Evolutionary conservation across 768 basidiomycete genomes (phyloP).

Genomic region (Suillus luteus): DNA sequence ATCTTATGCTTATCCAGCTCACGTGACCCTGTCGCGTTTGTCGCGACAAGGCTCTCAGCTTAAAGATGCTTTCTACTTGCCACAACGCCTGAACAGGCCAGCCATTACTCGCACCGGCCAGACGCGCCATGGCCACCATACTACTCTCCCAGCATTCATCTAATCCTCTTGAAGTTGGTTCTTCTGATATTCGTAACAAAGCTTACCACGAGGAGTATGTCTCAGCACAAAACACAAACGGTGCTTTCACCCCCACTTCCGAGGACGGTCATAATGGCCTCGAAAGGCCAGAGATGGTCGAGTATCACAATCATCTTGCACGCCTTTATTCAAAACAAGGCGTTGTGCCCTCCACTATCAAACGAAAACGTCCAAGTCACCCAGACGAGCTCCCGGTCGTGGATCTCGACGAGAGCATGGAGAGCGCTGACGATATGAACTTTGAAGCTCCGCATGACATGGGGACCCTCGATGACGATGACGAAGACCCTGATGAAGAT

Average conservation of each 20-base stretch:
- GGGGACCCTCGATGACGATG: slow-evolving; percentile 33
- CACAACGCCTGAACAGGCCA: neutral
- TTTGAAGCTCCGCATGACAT: slow-evolving; percentile 39
- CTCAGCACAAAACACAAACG: slow-evolving; percentile 36
- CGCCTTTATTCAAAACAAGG: slow-evolving; percentile 38
- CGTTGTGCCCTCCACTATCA: slow-evolving; percentile 23
- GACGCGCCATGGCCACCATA: slow-evolving; percentile 37
- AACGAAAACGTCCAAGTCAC: slow-evolving; percentile 19
- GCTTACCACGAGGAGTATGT: slow-evolving; percentile 44
- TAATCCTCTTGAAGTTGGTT: slow-evolving; percentile 69
- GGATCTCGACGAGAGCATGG: slow-evolving; percentile 54
- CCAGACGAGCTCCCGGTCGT: slow-evolving; percentile 32
- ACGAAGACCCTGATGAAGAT: slow-evolving; percentile 39
- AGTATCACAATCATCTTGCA: slow-evolving; percentile 55
- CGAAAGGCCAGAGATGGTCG: slow-evolving; percentile 40
- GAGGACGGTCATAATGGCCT: slow-evolving; percentile 52
- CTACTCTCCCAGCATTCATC: slow-evolving; percentile 71
- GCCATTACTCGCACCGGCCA: neutral
- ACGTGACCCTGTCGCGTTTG: slow-evolving; percentile 11
- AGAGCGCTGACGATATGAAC: slow-evolving; percentile 41
- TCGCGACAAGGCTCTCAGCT: neutral
- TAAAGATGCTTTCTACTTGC: slow-evolving; percentile 1
- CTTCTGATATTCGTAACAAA: slow-evolving; percentile 57
- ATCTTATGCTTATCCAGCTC: neutral
- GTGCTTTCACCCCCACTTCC: slow-evolving; percentile 40